Evolutionary conservation across 1,284 basidiomycete species (phyloP).

Genomic region (Pascua sp.): DNA sequence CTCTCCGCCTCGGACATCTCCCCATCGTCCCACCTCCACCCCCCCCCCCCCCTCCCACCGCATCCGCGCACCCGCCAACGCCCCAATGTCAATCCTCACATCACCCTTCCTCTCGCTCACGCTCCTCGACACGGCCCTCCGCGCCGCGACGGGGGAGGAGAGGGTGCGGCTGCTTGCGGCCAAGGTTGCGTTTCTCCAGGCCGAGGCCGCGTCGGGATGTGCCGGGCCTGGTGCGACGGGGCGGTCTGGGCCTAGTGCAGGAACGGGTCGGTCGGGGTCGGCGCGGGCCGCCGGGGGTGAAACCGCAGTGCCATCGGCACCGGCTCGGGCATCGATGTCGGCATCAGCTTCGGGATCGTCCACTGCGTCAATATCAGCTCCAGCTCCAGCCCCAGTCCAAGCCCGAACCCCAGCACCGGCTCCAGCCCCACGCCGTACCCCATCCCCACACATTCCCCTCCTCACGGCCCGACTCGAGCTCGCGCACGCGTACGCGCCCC

Average conservation of each 20-base stretch:
- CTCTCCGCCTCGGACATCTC: too few species aligned
- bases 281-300: too few species aligned
- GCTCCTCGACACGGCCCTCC: slow-evolving; percentile 15
- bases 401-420: neutral
- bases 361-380: too few species aligned
- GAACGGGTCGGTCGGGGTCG: too few species aligned
- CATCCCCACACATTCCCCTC: slow-evolving; percentile 5
- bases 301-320: too few species aligned
- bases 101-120: slow-evolving; percentile 14
- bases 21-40: too few species aligned
- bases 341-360: too few species aligned
- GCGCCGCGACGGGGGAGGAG: neutral
- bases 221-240: too few species aligned
- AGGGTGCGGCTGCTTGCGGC: slow-evolving; percentile 31
- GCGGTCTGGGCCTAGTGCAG: neutral
- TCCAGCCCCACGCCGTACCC: neutral
- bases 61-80: too few species aligned
- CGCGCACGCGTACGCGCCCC: slow-evolving; percentile 21
- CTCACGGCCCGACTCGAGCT: slow-evolving; percentile 25
- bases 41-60: too few species aligned
- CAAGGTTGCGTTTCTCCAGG: slow-evolving; percentile 26
- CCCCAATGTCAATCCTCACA: slow-evolving; percentile 10
- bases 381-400: too few species aligned
- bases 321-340: too few species aligned
- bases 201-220: neutral